These are phyloP conservation scores for Kwoniella newhampshirensis DNA, from an alignment of 768 basidiomycete genomes.

Conservation along the genomic window DNA sequence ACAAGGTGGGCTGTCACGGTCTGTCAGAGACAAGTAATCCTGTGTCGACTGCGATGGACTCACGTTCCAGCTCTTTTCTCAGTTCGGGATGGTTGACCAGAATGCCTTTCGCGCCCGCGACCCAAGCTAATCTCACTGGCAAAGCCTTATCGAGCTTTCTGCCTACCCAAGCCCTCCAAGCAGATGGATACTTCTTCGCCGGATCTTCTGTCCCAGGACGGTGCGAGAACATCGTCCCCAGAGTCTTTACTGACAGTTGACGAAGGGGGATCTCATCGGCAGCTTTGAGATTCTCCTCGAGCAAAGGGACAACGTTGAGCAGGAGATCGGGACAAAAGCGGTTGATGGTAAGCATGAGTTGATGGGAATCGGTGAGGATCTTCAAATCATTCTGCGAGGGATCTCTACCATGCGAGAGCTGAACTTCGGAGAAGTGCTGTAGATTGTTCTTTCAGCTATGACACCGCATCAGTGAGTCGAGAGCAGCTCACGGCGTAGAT, in stretches of 20 bases:
- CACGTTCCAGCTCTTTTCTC: conserved; percentile 71
- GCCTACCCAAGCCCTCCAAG: conserved; percentile 81
- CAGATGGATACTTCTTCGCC: conserved; percentile 72
- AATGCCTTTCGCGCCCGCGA: conserved; percentile 67
- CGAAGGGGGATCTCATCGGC: conserved; percentile 72
- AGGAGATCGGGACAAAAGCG: conserved; percentile 76
- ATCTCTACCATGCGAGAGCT: conserved; percentile 56
- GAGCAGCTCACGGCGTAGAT: conserved; percentile 60
- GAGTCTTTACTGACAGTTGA: conserved; percentile 74
- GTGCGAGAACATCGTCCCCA: conserved; percentile 82
- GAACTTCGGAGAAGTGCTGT: conserved; percentile 81
- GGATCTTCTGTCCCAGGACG: conserved; percentile 59
- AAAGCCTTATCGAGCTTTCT: conserved; percentile 74
- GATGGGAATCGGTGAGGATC: conserved; percentile 65
- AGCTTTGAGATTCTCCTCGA: conserved; percentile 78
- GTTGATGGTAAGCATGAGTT: conserved; percentile 78
- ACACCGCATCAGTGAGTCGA: background rate
- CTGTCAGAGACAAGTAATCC: conserved; percentile 2
- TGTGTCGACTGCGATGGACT: background rate
- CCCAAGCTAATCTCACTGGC: conserved; percentile 71
- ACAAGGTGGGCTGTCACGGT: conserved; percentile 55
- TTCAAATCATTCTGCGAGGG: conserved; percentile 38
- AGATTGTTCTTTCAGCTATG: background rate
- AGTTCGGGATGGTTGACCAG: conserved; percentile 68
- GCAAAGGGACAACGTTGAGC: conserved; percentile 85